Evolutionary conservation across 2,329 filamentous ascomycete genomes (phyloP).

Genomic region (Phialocephala sp.): DNA sequence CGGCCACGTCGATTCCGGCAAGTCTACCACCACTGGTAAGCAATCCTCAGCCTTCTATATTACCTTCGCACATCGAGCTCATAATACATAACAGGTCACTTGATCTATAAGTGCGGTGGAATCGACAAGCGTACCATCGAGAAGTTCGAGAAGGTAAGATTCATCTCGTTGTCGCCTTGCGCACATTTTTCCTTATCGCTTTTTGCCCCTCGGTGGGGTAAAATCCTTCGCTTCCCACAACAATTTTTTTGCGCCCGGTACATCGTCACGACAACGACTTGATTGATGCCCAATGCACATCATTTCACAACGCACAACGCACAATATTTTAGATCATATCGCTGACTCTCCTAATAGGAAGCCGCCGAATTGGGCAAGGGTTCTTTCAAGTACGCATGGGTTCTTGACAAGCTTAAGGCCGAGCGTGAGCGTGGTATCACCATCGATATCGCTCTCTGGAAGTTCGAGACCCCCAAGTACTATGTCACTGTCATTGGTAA

Average conservation of each 20-base stretch:
- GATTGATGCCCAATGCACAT: constrained; percentile 29
- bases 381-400: constrained; percentile 99
- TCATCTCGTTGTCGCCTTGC: constrained; percentile 18
- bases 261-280: constrained; percentile 25
- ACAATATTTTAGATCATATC: constrained; percentile 9
- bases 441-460: constrained; percentile 99
- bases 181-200: constrained; percentile 36
- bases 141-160: constrained; percentile 99
- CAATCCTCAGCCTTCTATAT: constrained; percentile 17
- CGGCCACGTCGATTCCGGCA: constrained; percentile 99
- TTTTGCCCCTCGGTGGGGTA: constrained; percentile 44
- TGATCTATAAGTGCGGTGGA: constrained; percentile 99
- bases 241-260: constrained; percentile 37
- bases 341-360: constrained; percentile 66
- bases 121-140: constrained; percentile 99
- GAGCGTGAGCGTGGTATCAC: constrained; percentile 99
- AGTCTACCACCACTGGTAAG: constrained; percentile 95
- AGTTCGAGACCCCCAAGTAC: constrained; percentile 99
- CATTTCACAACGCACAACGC: constrained; percentile 28
- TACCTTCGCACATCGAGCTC: constrained; percentile 26
- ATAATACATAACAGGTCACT: constrained; percentile 67
- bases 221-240: constrained; percentile 32
- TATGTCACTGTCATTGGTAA: constrained; percentile 96
- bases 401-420: constrained; percentile 99
- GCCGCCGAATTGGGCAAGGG: constrained; percentile 99